Conservation (phyloP, 1,139 yeast genomes). For the Hyphopichia fennica region DNA sequence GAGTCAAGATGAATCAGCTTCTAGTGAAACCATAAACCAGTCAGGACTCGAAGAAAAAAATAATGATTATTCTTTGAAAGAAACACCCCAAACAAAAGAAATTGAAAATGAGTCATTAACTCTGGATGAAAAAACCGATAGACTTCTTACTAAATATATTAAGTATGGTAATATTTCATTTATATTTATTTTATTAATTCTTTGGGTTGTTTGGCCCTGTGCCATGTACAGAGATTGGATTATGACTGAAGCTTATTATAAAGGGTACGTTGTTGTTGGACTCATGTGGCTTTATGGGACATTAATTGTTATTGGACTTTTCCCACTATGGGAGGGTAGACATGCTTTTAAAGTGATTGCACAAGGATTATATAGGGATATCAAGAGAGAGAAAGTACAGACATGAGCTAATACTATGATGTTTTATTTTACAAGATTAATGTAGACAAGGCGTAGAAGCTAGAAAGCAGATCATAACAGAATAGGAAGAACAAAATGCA, state of each 20-base stretch:
- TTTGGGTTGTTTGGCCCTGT: conserved; percentile 47
- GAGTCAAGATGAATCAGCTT: neutral
- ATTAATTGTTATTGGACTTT: conserved; percentile 32
- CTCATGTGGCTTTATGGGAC: conserved; percentile 39
- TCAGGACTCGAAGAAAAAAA: neutral
- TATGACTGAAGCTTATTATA: conserved; percentile 38
- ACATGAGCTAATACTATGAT: no score
- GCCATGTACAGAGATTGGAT: conserved; percentile 47
- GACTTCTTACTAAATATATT: conserved; percentile 10
- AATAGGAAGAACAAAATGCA: no score
- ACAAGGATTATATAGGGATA: conserved; percentile 22
- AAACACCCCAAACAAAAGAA: neutral
- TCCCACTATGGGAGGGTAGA: conserved; percentile 39
- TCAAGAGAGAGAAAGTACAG: neutral
- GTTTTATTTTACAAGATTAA: no score
- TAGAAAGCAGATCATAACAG: no score
- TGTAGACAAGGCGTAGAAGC: no score
- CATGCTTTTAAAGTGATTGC: conserved; percentile 20
- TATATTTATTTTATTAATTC: conserved; percentile 26
- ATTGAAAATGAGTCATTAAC: neutral
- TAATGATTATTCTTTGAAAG: neutral
- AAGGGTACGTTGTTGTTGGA: conserved; percentile 40
- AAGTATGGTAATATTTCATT: conserved; percentile 31
- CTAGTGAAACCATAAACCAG: no score
- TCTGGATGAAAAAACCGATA: conserved; percentile 5